phyloP scores from a whole-genome alignment of 192 early-diverging fungal genomes.

The Helicostylum pulchrum region DNA sequence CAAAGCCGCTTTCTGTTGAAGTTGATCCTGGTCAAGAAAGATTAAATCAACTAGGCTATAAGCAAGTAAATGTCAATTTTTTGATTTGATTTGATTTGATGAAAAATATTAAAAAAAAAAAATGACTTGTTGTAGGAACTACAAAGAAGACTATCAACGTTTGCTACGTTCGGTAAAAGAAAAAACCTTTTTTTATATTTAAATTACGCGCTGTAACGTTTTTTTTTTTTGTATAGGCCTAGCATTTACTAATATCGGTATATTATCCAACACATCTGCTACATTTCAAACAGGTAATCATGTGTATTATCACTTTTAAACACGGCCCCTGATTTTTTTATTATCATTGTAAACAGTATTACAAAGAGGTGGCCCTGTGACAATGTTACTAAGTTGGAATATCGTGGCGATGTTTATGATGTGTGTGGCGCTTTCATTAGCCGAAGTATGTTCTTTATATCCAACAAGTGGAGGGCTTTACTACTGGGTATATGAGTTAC shows the following conservation, averaged over 20 bases:
- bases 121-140: conserved; percentile 3
- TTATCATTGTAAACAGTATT: conserved; percentile 12
- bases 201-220: neutral
- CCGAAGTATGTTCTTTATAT: conserved; percentile 31
- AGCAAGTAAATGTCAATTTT: conserved; percentile 9
- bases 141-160: conserved; percentile 22
- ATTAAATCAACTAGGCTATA: conserved; percentile 23
- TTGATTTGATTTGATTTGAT: neutral
- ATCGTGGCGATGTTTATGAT: conserved; percentile 33
- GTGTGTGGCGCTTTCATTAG: conserved; percentile 33
- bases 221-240: conserved; percentile 13
- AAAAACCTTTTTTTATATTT: neutral
- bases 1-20: no score
- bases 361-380: conserved; percentile 31
- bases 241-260: conserved; percentile 36
- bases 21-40: neutral
- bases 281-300: conserved; percentile 32
- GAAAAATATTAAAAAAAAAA: neutral
- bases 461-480: conserved; percentile 31
- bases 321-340: neutral
- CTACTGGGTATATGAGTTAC: conserved; percentile 30
- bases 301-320: neutral
- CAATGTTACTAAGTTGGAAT: conserved; percentile 37
- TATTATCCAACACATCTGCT: conserved; percentile 30
- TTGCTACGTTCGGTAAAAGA: conserved; percentile 25